Base-by-base conservation (phyloP, 2,329 filamentous ascomycete species). In the Fulvia fulva region DNA sequence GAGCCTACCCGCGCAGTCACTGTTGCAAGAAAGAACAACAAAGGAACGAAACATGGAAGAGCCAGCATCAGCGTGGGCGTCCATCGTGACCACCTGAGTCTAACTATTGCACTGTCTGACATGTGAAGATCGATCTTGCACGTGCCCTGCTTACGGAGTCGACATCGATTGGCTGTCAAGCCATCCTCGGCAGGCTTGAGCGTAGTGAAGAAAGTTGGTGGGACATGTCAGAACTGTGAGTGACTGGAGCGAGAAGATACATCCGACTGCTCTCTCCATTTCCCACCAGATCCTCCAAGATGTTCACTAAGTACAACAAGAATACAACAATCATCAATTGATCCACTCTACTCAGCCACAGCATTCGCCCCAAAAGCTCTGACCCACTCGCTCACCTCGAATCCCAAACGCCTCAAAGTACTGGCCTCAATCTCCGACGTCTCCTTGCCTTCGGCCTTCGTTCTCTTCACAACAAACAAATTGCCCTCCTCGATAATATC, bases 351-450 rank as follows among this genome's bases (percentile, higher is more conserved):
- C 52, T 52, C 37, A 21, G 46, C 28, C 12, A 12, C 50, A 16
- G 57, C 59, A 43, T 58, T 62, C 37, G 59, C 54, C 4, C 68
- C 70, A 62, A 71, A 71, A 9, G 65, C 69, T 37, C 75, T 68
- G 14, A 91, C 81, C 85, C 88, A 95, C 75, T 97, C 92, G 55
- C 89, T 83, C 63, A 97, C 86, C 77, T 97, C 92, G 75, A 97
- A 97, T 1, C 86, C 87, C 51, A 96, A 77, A 61, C 91, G 80
- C 59, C 91, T 81, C 71, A 91, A 80, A 11, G 85, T 86, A 68
- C 72, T 68, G 16, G 75, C 72, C 34, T 76, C 74, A 56, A 80
- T 61, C 30, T 69, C 68, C 55, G 62, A 43, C 3, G 16, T 53
- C n/a, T 64, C 57, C 23, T 64, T 63, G 5, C 62, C 70, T 37